Percentiles rank a stretch among this genome's conserved stretches.
These are phyloP conservation scores for Diaporthe sp. DNA, from an alignment of 2,329 filamentous ascomycete genomes.

Conservation along the genomic window DNA sequence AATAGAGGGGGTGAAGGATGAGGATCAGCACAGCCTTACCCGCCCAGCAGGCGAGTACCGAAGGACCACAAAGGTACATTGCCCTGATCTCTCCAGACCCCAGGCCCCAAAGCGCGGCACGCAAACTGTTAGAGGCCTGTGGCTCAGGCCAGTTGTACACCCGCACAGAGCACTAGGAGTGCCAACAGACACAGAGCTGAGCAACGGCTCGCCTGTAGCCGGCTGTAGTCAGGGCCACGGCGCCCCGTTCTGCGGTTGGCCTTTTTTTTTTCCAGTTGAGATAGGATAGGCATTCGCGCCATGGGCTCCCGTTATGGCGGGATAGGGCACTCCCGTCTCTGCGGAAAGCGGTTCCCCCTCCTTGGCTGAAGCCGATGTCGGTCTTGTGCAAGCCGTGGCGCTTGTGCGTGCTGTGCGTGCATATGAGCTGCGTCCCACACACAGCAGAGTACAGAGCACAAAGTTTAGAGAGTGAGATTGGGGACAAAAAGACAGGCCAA, in stretches of 20 bases:
- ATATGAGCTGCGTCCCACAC: background rate
- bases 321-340: background rate
- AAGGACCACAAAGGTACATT: constrained; percentile 21
- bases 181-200: background rate
- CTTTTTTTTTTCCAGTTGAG: background rate
- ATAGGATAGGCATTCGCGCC: background rate
- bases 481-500: background rate
- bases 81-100: constrained; percentile 13
- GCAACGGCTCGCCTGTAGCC: constrained; percentile 17
- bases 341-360: background rate
- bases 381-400: background rate
- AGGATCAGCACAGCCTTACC: constrained; percentile 36
- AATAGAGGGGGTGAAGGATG: constrained; percentile 33
- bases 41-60: constrained; percentile 30
- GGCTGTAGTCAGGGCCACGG: constrained; percentile 9
- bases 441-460: background rate
- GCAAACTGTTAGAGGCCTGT: background rate
- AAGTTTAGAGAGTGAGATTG: background rate
- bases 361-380: constrained; percentile 11
- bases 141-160: background rate
- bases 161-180: constrained; percentile 12
- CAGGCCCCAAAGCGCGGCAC: background rate
- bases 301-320: constrained; percentile 14
- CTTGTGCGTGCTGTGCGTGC: background rate
- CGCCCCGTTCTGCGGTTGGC: background rate